phyloP scores from a whole-genome alignment of 1,284 basidiomycete genomes.

The Ustilago lituana region DNA sequence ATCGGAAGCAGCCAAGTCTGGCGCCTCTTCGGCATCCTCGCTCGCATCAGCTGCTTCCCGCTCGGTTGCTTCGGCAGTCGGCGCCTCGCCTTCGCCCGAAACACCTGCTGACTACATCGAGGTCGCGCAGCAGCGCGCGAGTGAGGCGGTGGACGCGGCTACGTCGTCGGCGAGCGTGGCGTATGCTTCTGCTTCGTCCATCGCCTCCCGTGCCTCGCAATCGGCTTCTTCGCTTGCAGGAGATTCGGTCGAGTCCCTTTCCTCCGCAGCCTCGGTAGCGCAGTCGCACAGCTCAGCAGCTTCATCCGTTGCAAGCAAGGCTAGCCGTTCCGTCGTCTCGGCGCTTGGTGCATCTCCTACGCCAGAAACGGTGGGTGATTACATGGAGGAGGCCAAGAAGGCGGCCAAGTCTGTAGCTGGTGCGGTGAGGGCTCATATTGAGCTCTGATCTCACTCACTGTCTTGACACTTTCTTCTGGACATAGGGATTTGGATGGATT shows the following conservation, averaged over 20 bases:
- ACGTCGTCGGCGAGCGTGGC: too few species aligned
- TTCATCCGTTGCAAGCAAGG: too few species aligned
- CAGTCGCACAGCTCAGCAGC: too few species aligned
- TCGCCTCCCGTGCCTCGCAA: too few species aligned
- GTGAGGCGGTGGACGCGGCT: too few species aligned
- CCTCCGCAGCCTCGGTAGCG: too few species aligned
- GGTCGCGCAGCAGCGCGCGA: constrained; percentile 2
- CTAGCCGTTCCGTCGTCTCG: neutral
- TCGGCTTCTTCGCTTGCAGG: neutral
- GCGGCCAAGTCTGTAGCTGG: neutral
- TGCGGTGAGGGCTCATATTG: constrained; percentile 15
- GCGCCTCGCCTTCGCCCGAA: constrained; percentile 27
- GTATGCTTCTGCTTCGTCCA: too few species aligned
- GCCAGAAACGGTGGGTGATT: constrained; percentile 24
- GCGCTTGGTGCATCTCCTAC: constrained; percentile 14
- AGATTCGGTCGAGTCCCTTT: too few species aligned
- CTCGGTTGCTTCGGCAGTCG: constrained; percentile 5
- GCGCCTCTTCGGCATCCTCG: neutral
- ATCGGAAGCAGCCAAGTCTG: neutral
- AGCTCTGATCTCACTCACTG: constrained; percentile 11
- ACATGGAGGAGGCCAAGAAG: constrained; percentile 25
- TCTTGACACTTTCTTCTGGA: too few species aligned
- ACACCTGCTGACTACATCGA: constrained; percentile 16
- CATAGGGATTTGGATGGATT: too few species aligned
- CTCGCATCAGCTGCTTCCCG: neutral